These are phyloP conservation scores for Trichoderma lentiforme DNA, from an alignment of 2,329 filamentous ascomycete genomes.

Conservation along the genomic window DNA sequence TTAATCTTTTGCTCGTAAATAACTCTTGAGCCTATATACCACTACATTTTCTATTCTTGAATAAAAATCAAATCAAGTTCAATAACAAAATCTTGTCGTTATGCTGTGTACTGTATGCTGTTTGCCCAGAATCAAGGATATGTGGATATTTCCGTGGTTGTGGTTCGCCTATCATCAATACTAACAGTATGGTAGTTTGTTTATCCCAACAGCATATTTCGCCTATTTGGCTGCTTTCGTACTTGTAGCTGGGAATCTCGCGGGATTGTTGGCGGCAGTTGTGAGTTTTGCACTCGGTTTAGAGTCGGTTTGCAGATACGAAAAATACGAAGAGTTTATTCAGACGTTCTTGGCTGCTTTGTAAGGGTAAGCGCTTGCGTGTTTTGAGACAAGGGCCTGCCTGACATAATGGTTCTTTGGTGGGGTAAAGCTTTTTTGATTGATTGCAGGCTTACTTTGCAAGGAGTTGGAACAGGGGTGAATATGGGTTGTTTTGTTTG, in stretches of 20 bases:
- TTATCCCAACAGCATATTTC: background rate
- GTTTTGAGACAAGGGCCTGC: background rate
- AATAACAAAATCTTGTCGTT: background rate
- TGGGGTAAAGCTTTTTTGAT: background rate
- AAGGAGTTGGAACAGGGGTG: background rate
- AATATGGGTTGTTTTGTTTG: background rate
- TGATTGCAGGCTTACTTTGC: background rate
- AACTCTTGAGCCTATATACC: slow-evolving; percentile 8
- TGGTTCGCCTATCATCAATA: background rate
- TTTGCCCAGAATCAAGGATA: background rate
- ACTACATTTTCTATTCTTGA: background rate
- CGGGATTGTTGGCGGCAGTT: background rate
- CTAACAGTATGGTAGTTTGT: background rate
- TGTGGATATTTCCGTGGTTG: background rate
- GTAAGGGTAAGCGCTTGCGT: background rate
- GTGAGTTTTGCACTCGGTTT: background rate
- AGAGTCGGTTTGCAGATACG: background rate
- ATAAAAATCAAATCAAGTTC: background rate
- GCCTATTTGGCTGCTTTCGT: background rate
- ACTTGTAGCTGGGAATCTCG: background rate
- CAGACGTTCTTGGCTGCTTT: background rate
- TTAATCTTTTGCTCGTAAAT: slow-evolving; percentile 13
- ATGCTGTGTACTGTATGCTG: background rate
- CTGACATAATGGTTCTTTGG: background rate
- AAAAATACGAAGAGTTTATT: slow-evolving; percentile 13